These are phyloP conservation scores for Dothidotthia symphoricarpi DNA, from an alignment of 2,329 filamentous ascomycete species.

Conservation along the genomic window DNA sequence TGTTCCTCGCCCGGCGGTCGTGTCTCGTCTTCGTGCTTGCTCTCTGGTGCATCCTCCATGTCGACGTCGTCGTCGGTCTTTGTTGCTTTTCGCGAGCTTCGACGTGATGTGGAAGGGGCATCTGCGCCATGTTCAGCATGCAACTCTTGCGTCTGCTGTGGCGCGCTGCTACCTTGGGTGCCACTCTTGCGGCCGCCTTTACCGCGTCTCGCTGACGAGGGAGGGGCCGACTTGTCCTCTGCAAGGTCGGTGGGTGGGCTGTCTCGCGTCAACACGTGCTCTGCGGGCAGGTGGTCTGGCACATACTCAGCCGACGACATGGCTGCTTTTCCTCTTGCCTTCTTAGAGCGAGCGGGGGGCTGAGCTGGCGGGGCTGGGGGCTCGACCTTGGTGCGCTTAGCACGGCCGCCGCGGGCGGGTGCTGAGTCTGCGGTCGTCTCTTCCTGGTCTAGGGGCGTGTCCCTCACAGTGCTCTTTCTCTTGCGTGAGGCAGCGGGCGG, in stretches of 20 bases:
- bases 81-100: constrained; percentile 34
- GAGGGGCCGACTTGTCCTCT: constrained; percentile 60
- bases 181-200: constrained; percentile 73
- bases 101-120: constrained; percentile 33
- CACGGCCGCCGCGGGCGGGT: constrained; percentile 37
- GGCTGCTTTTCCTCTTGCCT: constrained; percentile 59
- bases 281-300: constrained; percentile 2
- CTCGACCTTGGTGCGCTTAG: constrained; percentile 65
- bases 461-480: constrained; percentile 65
- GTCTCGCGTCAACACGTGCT: constrained; percentile 23
- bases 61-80: constrained; percentile 62
- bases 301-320: constrained; percentile 73
- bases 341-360: constrained; percentile 53
- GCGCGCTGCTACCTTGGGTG: constrained; percentile 49
- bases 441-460: constrained; percentile 48
- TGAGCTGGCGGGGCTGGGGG: constrained; percentile 47
- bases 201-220: constrained; percentile 68
- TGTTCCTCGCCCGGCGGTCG: constrained; percentile 30
- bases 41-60: constrained; percentile 68
- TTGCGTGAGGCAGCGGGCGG: constrained; percentile 62
- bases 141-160: constrained; percentile 14
- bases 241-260: constrained; percentile 65
- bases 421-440: constrained; percentile 25
- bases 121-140: constrained; percentile 25
- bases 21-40: constrained; percentile 55